Percentiles rank a stretch among this genome's conserved stretches.
These are phyloP conservation scores for Penicillium chermesinum DNA, from an alignment of 495 filamentous ascomycete genomes.

Conservation along the genomic window DNA sequence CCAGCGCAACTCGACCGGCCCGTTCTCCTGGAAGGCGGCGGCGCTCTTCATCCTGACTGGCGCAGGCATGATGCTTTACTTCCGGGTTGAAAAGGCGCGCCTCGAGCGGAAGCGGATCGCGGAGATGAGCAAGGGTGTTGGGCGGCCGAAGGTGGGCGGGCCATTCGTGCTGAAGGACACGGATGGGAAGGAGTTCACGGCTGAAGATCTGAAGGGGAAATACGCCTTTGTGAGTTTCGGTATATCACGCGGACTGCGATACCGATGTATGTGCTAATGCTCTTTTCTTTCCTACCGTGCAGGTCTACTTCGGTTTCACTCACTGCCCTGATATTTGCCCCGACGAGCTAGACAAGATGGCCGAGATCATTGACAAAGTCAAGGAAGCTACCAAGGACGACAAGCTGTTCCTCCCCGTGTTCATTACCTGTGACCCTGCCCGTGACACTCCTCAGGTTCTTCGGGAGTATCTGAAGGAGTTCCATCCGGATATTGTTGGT, in stretches of 20 bases:
- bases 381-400: slow-evolving; percentile 44
- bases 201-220: slow-evolving; percentile 76
- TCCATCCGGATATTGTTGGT: slow-evolving; percentile 82
- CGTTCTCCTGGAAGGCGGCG: slow-evolving; percentile 88
- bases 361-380: slow-evolving; percentile 81
- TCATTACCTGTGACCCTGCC: slow-evolving; percentile 92
- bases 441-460: slow-evolving; percentile 83
- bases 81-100: slow-evolving; percentile 82
- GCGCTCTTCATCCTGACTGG: slow-evolving; percentile 78
- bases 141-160: slow-evolving; percentile 88
- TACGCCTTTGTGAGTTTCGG: slow-evolving; percentile 60
- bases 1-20: slow-evolving; percentile 44
- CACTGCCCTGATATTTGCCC: slow-evolving; percentile 99
- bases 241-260: background rate
- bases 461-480: slow-evolving; percentile 80
- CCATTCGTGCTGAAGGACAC: slow-evolving; percentile 78
- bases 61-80: slow-evolving; percentile 76
- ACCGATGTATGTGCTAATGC: background rate
- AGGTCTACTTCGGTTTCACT: slow-evolving; percentile 97
- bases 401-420: slow-evolving; percentile 64
- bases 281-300: background rate
- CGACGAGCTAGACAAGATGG: slow-evolving; percentile 98
- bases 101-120: slow-evolving; percentile 81
- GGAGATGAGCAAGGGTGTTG: slow-evolving; percentile 87
- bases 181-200: slow-evolving; percentile 67